phyloP scores from a whole-genome alignment of 768 basidiomycete species.

The Trametes maxima region DNA sequence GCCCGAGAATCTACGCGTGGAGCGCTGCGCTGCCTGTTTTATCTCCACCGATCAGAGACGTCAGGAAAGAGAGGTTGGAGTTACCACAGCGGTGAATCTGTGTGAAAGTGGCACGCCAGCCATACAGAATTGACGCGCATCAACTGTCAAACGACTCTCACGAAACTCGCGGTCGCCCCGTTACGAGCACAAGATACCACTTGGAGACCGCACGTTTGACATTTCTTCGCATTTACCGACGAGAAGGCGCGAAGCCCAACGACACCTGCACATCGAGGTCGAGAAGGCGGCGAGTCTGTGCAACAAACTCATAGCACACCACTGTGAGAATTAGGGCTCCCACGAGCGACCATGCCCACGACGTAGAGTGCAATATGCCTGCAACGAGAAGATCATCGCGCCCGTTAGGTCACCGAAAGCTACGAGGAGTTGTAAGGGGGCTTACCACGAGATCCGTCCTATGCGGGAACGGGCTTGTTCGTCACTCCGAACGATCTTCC shows the following conservation, averaged over 20 bases:
- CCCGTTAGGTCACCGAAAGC: neutral
- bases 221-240: neutral
- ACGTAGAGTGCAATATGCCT: neutral
- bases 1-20: neutral
- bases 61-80: neutral
- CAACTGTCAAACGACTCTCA: neutral
- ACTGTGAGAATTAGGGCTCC: neutral
- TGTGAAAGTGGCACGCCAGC: neutral
- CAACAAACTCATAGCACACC: neutral
- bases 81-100: neutral
- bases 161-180: neutral
- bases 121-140: neutral
- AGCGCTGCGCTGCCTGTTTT: neutral
- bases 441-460: neutral
- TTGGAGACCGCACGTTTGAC: neutral
- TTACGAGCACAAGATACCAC: conserved; percentile 1
- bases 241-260: neutral
- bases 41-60: neutral
- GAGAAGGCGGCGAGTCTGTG: neutral
- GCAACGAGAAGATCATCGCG: neutral
- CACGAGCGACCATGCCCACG: neutral
- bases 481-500: neutral
- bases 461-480: neutral
- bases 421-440: neutral
- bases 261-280: neutral